phyloP scores from a whole-genome alignment of 2,329 filamentous ascomycete species.

The Colletotrichum tamarilloi region DNA sequence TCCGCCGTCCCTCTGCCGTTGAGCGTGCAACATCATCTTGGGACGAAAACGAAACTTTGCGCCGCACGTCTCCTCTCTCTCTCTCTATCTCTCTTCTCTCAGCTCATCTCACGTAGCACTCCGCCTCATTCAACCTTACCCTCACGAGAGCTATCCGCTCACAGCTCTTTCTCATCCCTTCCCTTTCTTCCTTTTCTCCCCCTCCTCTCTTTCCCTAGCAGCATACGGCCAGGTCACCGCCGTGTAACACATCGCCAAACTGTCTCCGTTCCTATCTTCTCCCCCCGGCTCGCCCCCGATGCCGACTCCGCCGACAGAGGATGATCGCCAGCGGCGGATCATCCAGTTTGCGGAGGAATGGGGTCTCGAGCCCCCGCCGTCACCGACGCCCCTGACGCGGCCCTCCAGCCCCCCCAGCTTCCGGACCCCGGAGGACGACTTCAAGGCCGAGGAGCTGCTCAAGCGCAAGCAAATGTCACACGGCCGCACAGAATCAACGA shows the following conservation, averaged over 20 bases:
- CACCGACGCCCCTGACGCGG: constrained; percentile 52
- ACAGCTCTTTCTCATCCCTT: background rate
- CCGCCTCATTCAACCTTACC: background rate
- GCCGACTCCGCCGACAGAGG: constrained; percentile 32
- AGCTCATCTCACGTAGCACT: background rate
- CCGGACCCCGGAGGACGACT: constrained; percentile 60
- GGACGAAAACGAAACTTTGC: constrained; percentile 36
- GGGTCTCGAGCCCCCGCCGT: constrained; percentile 55
- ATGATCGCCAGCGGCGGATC: constrained; percentile 58
- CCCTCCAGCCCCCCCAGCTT: constrained; percentile 56
- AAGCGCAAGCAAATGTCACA: constrained; percentile 54
- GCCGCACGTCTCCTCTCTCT: constrained; percentile 29
- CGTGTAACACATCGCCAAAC: constrained; percentile 5
- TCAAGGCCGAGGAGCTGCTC: constrained; percentile 64
- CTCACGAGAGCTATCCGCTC: constrained; percentile 1
- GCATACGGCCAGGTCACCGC: background rate
- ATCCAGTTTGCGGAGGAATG: constrained; percentile 62
- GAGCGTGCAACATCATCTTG: constrained; percentile 9
- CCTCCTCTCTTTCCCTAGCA: background rate
- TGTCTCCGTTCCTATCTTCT: constrained; percentile 12
- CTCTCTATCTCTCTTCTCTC: background rate
- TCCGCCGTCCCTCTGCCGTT: constrained; percentile 14
- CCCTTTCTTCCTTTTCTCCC: background rate
- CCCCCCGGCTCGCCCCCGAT: constrained; percentile 22
- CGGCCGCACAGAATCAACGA: constrained; percentile 43